phyloP scores from a whole-genome alignment of 768 basidiomycete species.

The Tricholomella constricta region DNA sequence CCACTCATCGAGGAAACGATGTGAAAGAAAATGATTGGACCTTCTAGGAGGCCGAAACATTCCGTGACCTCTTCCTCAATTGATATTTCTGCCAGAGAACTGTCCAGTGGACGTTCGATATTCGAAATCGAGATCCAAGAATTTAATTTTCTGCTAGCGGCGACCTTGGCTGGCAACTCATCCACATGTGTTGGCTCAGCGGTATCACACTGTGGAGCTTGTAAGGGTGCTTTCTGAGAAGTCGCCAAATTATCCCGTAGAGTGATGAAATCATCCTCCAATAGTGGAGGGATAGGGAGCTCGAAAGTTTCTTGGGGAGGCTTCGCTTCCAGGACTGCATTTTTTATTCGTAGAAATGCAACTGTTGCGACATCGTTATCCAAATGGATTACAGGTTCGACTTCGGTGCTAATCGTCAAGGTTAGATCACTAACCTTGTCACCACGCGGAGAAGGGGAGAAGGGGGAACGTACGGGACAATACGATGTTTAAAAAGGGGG shows the following conservation, averaged over 20 bases:
- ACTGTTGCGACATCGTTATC: conserved; percentile 87
- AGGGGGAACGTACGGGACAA: conserved; percentile 58
- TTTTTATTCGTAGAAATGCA: conserved; percentile 83
- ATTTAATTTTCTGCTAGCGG: conserved; percentile 36
- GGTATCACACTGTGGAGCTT: background rate
- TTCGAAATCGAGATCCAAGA: conserved; percentile 75
- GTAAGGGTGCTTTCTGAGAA: conserved; percentile 2
- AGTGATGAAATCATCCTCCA: conserved; percentile 45
- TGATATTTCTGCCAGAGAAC: conserved; percentile 28
- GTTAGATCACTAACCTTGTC: conserved; percentile 4
- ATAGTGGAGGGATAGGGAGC: conserved; percentile 48
- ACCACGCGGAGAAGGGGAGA: background rate
- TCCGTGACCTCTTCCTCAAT: conserved; percentile 71
- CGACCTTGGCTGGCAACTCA: background rate
- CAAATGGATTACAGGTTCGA: conserved; percentile 74
- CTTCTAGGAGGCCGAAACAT: conserved; percentile 67
- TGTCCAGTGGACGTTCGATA: conserved; percentile 36
- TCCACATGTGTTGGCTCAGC: background rate
- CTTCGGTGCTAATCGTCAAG: conserved; percentile 48
- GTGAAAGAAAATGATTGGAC: conserved; percentile 40
- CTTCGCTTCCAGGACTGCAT: conserved; percentile 66
- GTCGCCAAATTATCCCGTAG: conserved; percentile 26
- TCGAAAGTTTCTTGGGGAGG: conserved; percentile 2
- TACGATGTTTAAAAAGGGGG: conserved; percentile 80
- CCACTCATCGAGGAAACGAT: background rate